Base-by-base conservation (phyloP, 495 filamentous ascomycete species). In the Xylaria acuta region DNA sequence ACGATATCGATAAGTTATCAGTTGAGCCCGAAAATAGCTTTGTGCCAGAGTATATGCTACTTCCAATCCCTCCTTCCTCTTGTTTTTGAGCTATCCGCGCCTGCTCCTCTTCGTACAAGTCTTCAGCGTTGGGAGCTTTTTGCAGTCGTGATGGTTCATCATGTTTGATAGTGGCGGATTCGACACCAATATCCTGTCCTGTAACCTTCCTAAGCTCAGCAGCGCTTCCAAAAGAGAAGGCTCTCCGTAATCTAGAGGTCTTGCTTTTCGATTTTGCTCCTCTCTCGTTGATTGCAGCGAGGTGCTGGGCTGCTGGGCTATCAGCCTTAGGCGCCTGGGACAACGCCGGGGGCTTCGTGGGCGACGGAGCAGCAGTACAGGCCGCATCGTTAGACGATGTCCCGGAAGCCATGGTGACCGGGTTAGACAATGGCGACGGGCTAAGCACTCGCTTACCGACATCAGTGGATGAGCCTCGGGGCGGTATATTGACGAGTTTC, bases 171-270 rank as follows among this genome's bases (percentile, higher is more conserved):
- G 88, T 88, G 53, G 79, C 81, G 6, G 75, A 72, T 2, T 84
- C 84, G 71, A 73, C 74, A 73, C 87, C 91, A 71, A 89, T 90
- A 73, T 91, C 92, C 8, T 89, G 75, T 20, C 75, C 78, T 4
- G 75, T 89, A 18, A 90, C 93, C 74, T 92, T 93, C 65, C 93
- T 87, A 47, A 99, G 88, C 79, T 99, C 97, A 12, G 95, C 93
- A 53, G 95, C 93, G 79, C 97, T 98, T 25, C 96, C 95, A 81
- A 99, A 99, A 0, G 97, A 98, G 80, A 99, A 98, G 3, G 96
- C 96, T 77, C 96, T 89, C 69, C 96, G 88, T 59, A 99, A 83
- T 64, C 95, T 87, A n/a, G 92, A 94, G 70, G 97, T 97, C 83
- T 97, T 95, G 67, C 90, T 93, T 70, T 91, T 91, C 8, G 81